Evolutionary conservation across 1,284 basidiomycete genomes (phyloP).

Genomic region (Trametes polyzona): DNA sequence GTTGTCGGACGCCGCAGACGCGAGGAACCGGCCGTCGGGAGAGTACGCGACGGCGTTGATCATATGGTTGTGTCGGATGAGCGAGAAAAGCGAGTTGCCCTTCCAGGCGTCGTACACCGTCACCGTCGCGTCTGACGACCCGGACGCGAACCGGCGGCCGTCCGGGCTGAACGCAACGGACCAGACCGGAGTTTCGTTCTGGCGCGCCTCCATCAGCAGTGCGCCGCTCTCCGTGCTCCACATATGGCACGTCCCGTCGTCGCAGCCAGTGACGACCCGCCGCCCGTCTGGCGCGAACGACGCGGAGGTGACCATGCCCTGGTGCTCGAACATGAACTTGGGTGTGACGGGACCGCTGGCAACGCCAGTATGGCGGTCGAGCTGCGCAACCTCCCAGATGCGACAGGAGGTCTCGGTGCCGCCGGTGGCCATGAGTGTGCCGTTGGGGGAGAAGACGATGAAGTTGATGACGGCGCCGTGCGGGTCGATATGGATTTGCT

Average conservation of each 20-base stretch:
- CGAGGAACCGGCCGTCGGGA: slow-evolving; percentile 23
- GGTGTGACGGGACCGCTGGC: no score
- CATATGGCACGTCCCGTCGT: slow-evolving; percentile 24
- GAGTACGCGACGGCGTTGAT: slow-evolving; percentile 29
- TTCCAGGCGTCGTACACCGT: slow-evolving; percentile 24
- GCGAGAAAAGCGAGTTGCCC: slow-evolving; percentile 13
- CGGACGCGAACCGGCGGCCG: slow-evolving; percentile 16
- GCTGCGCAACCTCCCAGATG: slow-evolving; percentile 25
- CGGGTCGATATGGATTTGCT: slow-evolving; percentile 2
- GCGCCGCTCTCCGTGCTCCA: slow-evolving; percentile 25
- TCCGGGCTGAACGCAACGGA: slow-evolving; percentile 22
- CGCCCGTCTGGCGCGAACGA: slow-evolving; percentile 31
- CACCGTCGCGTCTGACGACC: slow-evolving; percentile 22
- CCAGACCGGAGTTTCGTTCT: slow-evolving; percentile 21
- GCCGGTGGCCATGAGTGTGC: slow-evolving; percentile 22
- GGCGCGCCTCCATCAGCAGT: slow-evolving; percentile 16
- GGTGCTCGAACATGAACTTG: slow-evolving; percentile 16
- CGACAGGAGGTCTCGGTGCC: slow-evolving; percentile 22
- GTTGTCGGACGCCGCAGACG: slow-evolving; percentile 29
- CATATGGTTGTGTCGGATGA: slow-evolving; percentile 22
- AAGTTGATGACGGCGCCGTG: slow-evolving; percentile 25
- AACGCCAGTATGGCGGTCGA: no score
- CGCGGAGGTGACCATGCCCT: slow-evolving; percentile 22
- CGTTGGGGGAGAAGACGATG: slow-evolving; percentile 30
- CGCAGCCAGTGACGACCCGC: slow-evolving; percentile 30